A percentile compares a stretch with the other conserved stretches of the same genome.
These are phyloP conservation scores for Clitopilus hobsonii DNA, from an alignment of 768 basidiomycete genomes.

Conservation along the genomic window DNA sequence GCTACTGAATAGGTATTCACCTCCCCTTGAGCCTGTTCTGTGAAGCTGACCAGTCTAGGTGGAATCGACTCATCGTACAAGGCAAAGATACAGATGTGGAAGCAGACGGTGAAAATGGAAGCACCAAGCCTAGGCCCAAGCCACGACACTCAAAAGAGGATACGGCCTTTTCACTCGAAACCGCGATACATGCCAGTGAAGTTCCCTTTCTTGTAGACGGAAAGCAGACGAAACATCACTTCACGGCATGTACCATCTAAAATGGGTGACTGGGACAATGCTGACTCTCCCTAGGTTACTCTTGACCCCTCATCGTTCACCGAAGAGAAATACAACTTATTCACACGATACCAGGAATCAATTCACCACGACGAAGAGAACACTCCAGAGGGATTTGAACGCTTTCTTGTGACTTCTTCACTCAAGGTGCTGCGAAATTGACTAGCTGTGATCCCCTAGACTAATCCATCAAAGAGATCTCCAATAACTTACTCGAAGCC, in stretches of 20 bases:
- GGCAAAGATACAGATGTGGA: conserved; percentile 33
- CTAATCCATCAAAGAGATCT: conserved; percentile 36
- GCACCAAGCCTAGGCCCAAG: neutral
- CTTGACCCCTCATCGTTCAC: conserved; percentile 77
- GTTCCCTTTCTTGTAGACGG: conserved; percentile 22
- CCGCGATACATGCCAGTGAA: conserved; percentile 58
- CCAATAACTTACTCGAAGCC: conserved; percentile 52
- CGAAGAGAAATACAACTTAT: conserved; percentile 78
- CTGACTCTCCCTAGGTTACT: conserved; percentile 42
- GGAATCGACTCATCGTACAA: conserved; percentile 62
- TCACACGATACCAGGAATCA: conserved; percentile 66
- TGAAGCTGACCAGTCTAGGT: conserved; percentile 35
- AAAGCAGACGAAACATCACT: conserved; percentile 40
- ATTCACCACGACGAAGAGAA: conserved; percentile 70
- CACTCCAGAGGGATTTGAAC: conserved; percentile 46
- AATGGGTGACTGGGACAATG: neutral
- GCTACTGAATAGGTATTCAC: conserved; percentile 57
- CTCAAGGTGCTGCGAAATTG: conserved; percentile 48
- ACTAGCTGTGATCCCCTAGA: neutral
- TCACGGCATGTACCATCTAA: conserved; percentile 42
- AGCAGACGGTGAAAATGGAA: conserved; percentile 11
- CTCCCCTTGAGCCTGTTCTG: neutral
- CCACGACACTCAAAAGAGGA: conserved; percentile 1
- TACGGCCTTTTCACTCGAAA: conserved; percentile 36
- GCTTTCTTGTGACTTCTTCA: conserved; percentile 80